Conservation (phyloP, 1,284 basidiomycete genomes). For the Boletellus deceptivus region DNA sequence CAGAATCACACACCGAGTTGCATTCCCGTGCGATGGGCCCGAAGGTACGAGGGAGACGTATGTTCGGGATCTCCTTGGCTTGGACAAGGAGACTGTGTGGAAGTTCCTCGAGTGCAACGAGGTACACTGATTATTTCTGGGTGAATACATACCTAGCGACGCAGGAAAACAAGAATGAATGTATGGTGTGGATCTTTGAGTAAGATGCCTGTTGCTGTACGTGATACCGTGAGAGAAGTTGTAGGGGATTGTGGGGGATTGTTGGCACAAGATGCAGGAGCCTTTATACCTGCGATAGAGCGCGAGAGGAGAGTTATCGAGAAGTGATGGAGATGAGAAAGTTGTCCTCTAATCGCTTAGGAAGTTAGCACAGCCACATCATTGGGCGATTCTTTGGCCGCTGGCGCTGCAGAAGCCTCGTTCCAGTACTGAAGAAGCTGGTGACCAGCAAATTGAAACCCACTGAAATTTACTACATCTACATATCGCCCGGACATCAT, state of each 20-base stretch:
- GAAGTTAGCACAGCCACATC: no score
- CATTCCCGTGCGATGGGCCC: constrained; percentile 83
- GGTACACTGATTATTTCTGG: constrained; percentile 90
- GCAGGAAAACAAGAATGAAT: no score
- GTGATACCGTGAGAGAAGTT: constrained; percentile 64
- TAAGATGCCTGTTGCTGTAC: constrained; percentile 90
- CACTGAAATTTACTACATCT: no score
- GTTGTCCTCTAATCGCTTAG: no score
- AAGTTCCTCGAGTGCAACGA: constrained; percentile 52
- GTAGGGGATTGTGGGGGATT: constrained; percentile 54
- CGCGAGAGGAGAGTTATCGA: no score
- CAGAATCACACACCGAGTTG: constrained; percentile 62
- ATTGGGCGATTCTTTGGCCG: no score
- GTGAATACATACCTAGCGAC: constrained; percentile 41
- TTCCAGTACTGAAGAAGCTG: no score
- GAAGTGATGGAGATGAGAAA: no score
- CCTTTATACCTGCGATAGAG: constrained; percentile 70
- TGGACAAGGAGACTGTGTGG: constrained; percentile 63
- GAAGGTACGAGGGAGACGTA: constrained; percentile 60
- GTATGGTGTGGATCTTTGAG: constrained; percentile 72
- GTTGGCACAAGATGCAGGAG: constrained; percentile 57
- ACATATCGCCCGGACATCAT: no score
- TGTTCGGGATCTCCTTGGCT: constrained; percentile 83
- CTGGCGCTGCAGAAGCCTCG: no score
- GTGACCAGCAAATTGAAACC: no score